Conservation (phyloP, 148 eudicot species). For the Silene latifolia region DNA sequence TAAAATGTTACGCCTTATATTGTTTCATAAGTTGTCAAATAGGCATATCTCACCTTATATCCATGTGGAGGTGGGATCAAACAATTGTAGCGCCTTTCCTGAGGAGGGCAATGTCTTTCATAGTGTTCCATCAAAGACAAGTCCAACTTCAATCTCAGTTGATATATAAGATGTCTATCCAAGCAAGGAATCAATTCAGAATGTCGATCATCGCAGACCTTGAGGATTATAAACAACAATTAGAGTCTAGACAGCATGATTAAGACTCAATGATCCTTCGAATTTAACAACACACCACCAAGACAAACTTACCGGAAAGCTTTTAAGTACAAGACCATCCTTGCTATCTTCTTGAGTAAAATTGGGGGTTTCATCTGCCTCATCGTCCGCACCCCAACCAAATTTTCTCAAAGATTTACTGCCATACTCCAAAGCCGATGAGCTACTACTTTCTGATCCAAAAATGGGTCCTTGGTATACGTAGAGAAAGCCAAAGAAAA, state of each 20-base stretch:
- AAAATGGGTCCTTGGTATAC: conserved; percentile 50
- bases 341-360: conserved; percentile 60
- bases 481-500: conserved; percentile 64
- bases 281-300: neutral
- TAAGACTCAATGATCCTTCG: neutral
- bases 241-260: conserved; percentile 12
- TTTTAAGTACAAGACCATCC: conserved; percentile 55
- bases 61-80: conserved; percentile 97
- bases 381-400: conserved; percentile 95
- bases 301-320: conserved; percentile 80
- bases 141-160: conserved; percentile 91
- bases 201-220: conserved; percentile 97
- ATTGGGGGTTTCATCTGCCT: conserved; percentile 62
- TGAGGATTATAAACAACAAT: conserved; percentile 22
- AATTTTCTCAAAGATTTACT: conserved; percentile 77
- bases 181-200: conserved; percentile 95
- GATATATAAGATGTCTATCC: conserved; percentile 93
- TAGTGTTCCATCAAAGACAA: conserved; percentile 98
- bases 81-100: conserved; percentile 91
- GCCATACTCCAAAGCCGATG: conserved; percentile 89
- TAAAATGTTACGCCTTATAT: neutral
- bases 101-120: conserved; percentile 96
- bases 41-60: conserved; percentile 55
- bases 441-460: conserved; percentile 66
- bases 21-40: neutral